These are phyloP conservation scores for Boletus pseudopeckii DNA, from an alignment of 768 basidiomycete species.

Conservation along the genomic window DNA sequence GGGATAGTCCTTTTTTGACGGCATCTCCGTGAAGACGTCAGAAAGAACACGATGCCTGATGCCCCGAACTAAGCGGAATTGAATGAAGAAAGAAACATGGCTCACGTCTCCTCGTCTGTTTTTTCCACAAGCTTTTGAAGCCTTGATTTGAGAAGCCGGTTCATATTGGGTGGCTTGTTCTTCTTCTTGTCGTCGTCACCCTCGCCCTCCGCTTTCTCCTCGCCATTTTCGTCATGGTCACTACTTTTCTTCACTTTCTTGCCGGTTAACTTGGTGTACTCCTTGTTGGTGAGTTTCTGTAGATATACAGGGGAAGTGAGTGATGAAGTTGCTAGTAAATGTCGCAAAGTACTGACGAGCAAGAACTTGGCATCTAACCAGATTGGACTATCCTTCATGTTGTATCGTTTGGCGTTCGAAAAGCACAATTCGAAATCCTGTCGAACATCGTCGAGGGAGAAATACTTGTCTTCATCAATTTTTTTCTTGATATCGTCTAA, in stretches of 20 bases:
- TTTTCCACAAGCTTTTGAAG: slow-evolving; percentile 73
- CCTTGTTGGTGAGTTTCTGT: slow-evolving; percentile 48
- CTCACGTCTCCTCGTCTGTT: slow-evolving; percentile 64
- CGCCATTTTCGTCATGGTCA: slow-evolving; percentile 38
- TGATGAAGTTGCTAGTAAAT: neutral
- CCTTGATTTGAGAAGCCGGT: slow-evolving; percentile 60
- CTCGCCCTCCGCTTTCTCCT: slow-evolving; percentile 41
- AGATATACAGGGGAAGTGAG: neutral
- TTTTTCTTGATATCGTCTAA: slow-evolving; percentile 86
- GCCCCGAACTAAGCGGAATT: neutral
- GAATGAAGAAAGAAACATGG: slow-evolving; percentile 2
- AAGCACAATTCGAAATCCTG: slow-evolving; percentile 77
- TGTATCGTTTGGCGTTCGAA: slow-evolving; percentile 78
- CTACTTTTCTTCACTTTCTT: slow-evolving; percentile 37
- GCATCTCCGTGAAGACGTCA: slow-evolving; percentile 80
- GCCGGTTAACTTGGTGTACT: slow-evolving; percentile 46
- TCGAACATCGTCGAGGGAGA: slow-evolving; percentile 62
- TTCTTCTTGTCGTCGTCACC: slow-evolving; percentile 44
- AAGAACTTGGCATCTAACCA: slow-evolving; percentile 81
- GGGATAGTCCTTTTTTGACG: slow-evolving; percentile 74
- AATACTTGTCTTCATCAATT: slow-evolving; percentile 58
- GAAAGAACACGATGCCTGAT: slow-evolving; percentile 64
- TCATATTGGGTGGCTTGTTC: slow-evolving; percentile 60
- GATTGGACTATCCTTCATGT: slow-evolving; percentile 74
- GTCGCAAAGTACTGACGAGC: slow-evolving; percentile 48